Evolutionary conservation across 2,329 filamentous ascomycete genomes (phyloP).

Genomic region (Microdochium trichocladiopsis): DNA sequence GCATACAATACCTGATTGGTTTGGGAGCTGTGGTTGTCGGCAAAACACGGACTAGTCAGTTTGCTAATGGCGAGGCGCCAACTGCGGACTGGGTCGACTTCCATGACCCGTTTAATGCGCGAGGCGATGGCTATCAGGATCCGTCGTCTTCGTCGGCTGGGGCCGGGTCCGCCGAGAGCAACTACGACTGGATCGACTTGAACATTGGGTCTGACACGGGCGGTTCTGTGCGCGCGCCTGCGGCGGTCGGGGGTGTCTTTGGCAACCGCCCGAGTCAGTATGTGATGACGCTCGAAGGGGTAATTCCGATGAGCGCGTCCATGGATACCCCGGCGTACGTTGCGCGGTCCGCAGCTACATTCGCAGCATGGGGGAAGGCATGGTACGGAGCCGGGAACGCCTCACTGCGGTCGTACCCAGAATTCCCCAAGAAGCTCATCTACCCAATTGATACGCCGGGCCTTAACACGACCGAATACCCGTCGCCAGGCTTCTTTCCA

Average conservation of each 20-base stretch:
- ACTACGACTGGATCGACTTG: slow-evolving; percentile 37
- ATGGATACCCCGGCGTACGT: slow-evolving; percentile 39
- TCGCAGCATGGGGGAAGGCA: not conserved
- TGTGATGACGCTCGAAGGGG: slow-evolving; percentile 29
- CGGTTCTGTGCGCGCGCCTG: slow-evolving; percentile 37
- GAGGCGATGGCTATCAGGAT: slow-evolving; percentile 39
- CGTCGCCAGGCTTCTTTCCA: slow-evolving; percentile 59
- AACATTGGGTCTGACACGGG: slow-evolving; percentile 37
- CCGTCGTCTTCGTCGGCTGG: slow-evolving; percentile 38
- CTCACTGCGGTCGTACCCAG: not conserved
- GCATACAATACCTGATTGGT: slow-evolving; percentile 51
- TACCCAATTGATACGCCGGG: not conserved
- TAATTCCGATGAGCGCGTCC: slow-evolving; percentile 30
- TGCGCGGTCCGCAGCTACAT: not conserved
- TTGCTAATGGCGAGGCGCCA: slow-evolving; percentile 33
- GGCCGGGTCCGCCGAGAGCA: slow-evolving; percentile 26
- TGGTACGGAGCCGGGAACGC: not conserved
- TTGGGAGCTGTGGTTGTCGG: slow-evolving; percentile 47
- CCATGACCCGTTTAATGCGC: slow-evolving; percentile 34
- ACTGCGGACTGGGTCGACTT: slow-evolving; percentile 41
- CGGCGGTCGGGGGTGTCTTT: slow-evolving; percentile 32
- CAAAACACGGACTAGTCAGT: slow-evolving; percentile 38
- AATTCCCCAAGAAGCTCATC: not conserved
- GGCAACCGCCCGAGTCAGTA: slow-evolving; percentile 36
- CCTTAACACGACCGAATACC: slow-evolving; percentile 39